These are phyloP conservation scores for Podila clonocystis DNA, from an alignment of 192 early-diverging fungal genomes.

Conservation along the genomic window DNA sequence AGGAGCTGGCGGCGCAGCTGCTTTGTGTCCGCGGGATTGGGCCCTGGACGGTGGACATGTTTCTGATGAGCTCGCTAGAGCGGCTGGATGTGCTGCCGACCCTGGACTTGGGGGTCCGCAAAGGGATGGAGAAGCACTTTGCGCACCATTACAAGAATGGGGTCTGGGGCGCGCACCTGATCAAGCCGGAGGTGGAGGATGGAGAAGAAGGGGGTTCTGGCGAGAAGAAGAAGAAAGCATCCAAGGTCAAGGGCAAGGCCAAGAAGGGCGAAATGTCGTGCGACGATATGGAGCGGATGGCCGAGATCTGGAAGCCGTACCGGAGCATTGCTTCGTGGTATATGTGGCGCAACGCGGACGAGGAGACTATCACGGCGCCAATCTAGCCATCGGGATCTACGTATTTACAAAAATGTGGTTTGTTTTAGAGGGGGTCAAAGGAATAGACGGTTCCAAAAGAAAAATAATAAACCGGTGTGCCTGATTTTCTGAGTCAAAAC, in stretches of 20 bases:
- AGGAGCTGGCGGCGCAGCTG: slow-evolving; percentile 34
- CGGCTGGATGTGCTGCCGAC: slow-evolving; percentile 41
- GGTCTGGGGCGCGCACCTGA: slow-evolving; percentile 21
- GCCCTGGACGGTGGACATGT: slow-evolving; percentile 49
- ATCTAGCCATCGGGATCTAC: background rate
- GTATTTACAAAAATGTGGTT: background rate
- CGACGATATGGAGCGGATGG: slow-evolving; percentile 46
- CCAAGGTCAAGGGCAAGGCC: slow-evolving; percentile 34
- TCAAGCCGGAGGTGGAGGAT: background rate
- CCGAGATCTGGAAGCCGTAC: slow-evolving; percentile 42
- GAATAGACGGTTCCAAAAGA: no score
- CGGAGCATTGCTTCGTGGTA: slow-evolving; percentile 46
- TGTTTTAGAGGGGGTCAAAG: no score
- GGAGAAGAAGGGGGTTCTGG: background rate
- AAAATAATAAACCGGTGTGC: no score
- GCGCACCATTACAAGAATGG: slow-evolving; percentile 34
- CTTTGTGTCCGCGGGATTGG: slow-evolving; percentile 44
- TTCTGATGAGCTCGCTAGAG: slow-evolving; percentile 44
- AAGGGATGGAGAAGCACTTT: slow-evolving; percentile 46
- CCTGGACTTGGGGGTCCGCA: slow-evolving; percentile 31
- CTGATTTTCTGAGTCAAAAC: no score
- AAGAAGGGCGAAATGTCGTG: slow-evolving; percentile 36
- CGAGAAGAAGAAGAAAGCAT: slow-evolving; percentile 3
- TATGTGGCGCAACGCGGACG: slow-evolving; percentile 40
- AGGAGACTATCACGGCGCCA: slow-evolving; percentile 17